Percentiles rank a stretch among this genome's conserved stretches.
These are phyloP conservation scores for Nicotiana sylvestris DNA, from an alignment of 257 asterid genomes.

Conservation along the genomic window DNA sequence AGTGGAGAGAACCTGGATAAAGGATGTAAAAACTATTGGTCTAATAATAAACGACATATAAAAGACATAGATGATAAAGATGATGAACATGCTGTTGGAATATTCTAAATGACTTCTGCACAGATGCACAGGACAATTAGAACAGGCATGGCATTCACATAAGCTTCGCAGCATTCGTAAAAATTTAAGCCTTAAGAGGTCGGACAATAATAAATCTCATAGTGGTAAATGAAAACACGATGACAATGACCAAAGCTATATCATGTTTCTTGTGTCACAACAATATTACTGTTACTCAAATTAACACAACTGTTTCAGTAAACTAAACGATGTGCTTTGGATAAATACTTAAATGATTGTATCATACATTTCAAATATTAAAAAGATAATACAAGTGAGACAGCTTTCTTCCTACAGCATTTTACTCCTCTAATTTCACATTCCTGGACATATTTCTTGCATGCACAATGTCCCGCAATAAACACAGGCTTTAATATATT, in stretches of 20 bases:
- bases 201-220: not conserved
- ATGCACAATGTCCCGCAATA: not conserved
- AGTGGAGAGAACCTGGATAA: conserved; percentile 54
- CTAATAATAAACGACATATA: not conserved
- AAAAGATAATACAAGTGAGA: not conserved
- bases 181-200: not conserved
- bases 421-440: not conserved
- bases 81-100: not conserved
- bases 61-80: not conserved
- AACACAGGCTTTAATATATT: not conserved
- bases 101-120: not conserved
- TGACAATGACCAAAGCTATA: not conserved
- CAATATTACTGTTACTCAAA: not conserved
- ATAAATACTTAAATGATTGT: not conserved
- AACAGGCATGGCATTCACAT: not conserved
- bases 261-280: not conserved
- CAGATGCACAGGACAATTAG: not conserved
- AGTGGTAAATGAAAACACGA: not conserved
- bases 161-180: not conserved
- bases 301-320: not conserved
- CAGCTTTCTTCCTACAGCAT: not conserved
- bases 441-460: conserved; percentile 2
- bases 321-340: not conserved
- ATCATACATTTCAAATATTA: not conserved
- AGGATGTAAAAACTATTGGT: not conserved